Evolutionary conservation across 805 yeast genomes (phyloP).

Genomic region (Priceomyces medius): DNA sequence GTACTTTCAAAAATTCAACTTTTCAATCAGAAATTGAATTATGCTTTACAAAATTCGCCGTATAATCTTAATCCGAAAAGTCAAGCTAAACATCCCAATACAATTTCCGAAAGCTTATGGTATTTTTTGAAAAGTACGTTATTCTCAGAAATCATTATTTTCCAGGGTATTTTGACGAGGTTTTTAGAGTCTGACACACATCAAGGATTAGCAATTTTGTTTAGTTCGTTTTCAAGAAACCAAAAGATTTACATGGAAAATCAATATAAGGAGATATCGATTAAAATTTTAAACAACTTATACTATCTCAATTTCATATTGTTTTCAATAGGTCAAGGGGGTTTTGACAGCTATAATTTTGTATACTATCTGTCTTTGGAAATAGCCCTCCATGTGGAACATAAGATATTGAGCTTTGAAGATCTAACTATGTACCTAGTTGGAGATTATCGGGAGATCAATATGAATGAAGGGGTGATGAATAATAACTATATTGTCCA

Average conservation of each 20-base stretch:
- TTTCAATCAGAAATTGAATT: conserved; percentile 27
- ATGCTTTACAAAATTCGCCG: conserved; percentile 12
- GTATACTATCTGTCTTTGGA: conserved; percentile 53
- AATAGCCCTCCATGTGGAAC: conserved; percentile 21
- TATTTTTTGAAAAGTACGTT: conserved; percentile 38
- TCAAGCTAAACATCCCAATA: conserved; percentile 4
- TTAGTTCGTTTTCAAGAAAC: not conserved
- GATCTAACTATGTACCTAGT: conserved; percentile 31
- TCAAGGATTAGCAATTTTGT: not conserved
- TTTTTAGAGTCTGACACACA: conserved; percentile 21
- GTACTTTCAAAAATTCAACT: conserved; percentile 21
- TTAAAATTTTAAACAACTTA: conserved; percentile 37
- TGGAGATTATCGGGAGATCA: conserved; percentile 34
- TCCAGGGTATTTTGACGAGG: conserved; percentile 47
- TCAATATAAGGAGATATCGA: conserved; percentile 27
- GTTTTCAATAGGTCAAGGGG: conserved; percentile 59
- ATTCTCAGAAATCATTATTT: conserved; percentile 49
- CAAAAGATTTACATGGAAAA: conserved; percentile 15
- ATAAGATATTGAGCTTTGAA: conserved; percentile 26
- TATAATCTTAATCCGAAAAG: conserved; percentile 13
- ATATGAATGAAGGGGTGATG: conserved; percentile 25
- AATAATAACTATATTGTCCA: conserved; percentile 26
- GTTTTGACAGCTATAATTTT: conserved; percentile 63
- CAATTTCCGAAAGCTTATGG: conserved; percentile 29
- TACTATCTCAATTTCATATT: conserved; percentile 48